A percentile compares a stretch with the other conserved stretches of the same genome.
phyloP scores from a whole-genome alignment of 2,329 filamentous ascomycete species.

The Curvularia sp. region DNA sequence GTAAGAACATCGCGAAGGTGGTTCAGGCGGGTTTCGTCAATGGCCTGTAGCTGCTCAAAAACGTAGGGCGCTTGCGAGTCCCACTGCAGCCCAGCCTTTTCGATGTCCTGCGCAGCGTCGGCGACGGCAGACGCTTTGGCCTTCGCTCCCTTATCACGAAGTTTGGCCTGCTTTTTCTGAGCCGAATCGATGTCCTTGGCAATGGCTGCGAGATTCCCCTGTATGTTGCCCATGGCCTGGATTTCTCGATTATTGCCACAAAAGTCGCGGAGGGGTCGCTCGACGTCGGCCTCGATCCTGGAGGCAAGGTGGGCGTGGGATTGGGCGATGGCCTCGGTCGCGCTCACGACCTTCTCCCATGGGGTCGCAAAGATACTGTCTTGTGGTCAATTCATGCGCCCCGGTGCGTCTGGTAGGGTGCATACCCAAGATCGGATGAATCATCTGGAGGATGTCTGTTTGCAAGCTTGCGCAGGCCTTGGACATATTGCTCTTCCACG shows the following conservation, averaged over 20 bases:
- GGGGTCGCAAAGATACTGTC: slow-evolving; percentile 84
- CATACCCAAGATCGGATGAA: slow-evolving; percentile 85
- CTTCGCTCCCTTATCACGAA: slow-evolving; percentile 78
- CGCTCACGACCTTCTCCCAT: slow-evolving; percentile 85
- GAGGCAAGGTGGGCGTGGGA: slow-evolving; percentile 82
- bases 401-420: slow-evolving; percentile 17
- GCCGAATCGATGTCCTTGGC: slow-evolving; percentile 85
- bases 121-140: slow-evolving; percentile 80
- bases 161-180: slow-evolving; percentile 84
- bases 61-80: slow-evolving; percentile 93
- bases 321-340: slow-evolving; percentile 79
- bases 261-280: slow-evolving; percentile 81
- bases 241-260: slow-evolving; percentile 74
- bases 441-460: slow-evolving; percentile 76
- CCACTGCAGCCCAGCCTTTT: slow-evolving; percentile 85
- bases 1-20: slow-evolving; percentile 89
- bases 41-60: slow-evolving; percentile 88
- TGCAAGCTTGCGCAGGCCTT: slow-evolving; percentile 80
- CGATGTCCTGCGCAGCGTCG: slow-evolving; percentile 73
- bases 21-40: slow-evolving; percentile 89
- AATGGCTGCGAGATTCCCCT: slow-evolving; percentile 78
- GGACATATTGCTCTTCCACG: slow-evolving; percentile 88
- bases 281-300: slow-evolving; percentile 87
- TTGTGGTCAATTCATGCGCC: slow-evolving; percentile 33
- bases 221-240: slow-evolving; percentile 79